Conservation (phyloP, 2,329 filamentous ascomycete species). For the Ophiostoma fasciatum region DNA sequence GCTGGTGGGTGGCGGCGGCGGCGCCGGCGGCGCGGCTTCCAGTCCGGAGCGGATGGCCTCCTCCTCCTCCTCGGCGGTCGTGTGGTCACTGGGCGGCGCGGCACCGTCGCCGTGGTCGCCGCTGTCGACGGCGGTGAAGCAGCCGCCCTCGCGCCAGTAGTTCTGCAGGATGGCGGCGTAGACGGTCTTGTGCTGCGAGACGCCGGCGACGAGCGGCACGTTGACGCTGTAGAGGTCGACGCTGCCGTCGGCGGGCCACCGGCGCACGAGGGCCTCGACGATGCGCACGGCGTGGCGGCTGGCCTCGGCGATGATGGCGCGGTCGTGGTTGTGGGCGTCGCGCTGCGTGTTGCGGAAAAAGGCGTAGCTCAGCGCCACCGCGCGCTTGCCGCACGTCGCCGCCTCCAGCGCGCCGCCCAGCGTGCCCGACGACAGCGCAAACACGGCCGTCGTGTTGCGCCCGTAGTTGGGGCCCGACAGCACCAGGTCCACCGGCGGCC, state of each 20-base stretch:
- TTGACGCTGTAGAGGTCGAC: slow-evolving; percentile 87
- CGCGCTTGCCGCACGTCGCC: slow-evolving; percentile 50
- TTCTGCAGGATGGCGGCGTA: slow-evolving; percentile 85
- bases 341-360: too few species aligned
- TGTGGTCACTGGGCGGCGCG: slow-evolving; percentile 9
- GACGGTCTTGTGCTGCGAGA: slow-evolving; percentile 57
- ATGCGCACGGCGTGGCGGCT: slow-evolving; percentile 59
- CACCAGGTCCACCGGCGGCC: slow-evolving; percentile 59
- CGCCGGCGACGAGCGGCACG: slow-evolving; percentile 66
- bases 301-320: slow-evolving; percentile 63
- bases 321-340: slow-evolving; percentile 71
- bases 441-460: slow-evolving; percentile 66
- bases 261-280: slow-evolving; percentile 61
- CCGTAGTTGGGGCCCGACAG: slow-evolving; percentile 74
- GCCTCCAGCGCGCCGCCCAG: slow-evolving; percentile 65
- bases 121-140: slow-evolving; percentile 68
- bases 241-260: slow-evolving; percentile 52
- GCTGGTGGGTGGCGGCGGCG: background rate
- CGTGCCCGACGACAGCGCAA: slow-evolving; percentile 64
- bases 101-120: slow-evolving; percentile 16
- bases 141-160: slow-evolving; percentile 71
- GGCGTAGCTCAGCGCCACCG: slow-evolving; percentile 79
- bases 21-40: slow-evolving; percentile 26
- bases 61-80: slow-evolving; percentile 47
- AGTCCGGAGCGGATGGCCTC: slow-evolving; percentile 55